phyloP scores from a whole-genome alignment of 345 rosid species.

The Hypericum androsaemum region DNA sequence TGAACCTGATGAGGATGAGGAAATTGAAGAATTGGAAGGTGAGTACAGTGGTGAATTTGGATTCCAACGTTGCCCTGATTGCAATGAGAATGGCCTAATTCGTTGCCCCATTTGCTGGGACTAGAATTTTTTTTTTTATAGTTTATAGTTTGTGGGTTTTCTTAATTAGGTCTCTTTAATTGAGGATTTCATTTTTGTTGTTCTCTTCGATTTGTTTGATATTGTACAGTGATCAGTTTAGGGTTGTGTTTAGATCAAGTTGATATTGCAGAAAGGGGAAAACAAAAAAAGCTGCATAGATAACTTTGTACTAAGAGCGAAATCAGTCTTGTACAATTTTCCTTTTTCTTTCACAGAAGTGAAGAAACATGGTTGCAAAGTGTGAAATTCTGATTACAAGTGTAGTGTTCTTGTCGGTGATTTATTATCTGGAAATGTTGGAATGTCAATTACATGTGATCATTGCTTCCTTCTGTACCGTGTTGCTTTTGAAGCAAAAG shows the following conservation, averaged over 20 bases:
- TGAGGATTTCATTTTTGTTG: not conserved
- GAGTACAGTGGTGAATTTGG: conserved; percentile 39
- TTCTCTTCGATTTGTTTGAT: conserved; percentile 14
- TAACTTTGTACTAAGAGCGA: too few relatives aligned
- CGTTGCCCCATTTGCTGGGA: conserved; percentile 48
- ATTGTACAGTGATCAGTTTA: conserved; percentile 27
- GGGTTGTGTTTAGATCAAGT: not conserved
- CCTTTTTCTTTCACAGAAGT: too few relatives aligned
- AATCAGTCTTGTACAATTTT: too few relatives aligned
- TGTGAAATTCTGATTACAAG: not conserved
- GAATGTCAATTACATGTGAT: too few relatives aligned
- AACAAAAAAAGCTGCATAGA: conserved; percentile 1
- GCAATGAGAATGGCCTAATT: conserved; percentile 27
- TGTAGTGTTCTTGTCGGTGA: not conserved
- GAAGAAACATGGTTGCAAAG: not conserved
- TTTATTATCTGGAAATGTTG: too few relatives aligned
- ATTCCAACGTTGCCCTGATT: conserved; percentile 27
- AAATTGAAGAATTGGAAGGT: conserved; percentile 16
- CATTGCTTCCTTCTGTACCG: too few relatives aligned
- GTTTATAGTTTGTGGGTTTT: not conserved
- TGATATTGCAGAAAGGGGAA: conserved; percentile 8
- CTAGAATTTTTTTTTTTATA: conserved; percentile 8
- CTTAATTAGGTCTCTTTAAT: not conserved
- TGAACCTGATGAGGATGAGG: conserved; percentile 32
- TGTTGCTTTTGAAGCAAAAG: too few relatives aligned